Conservation (phyloP, 495 filamentous ascomycete genomes). For the Penicillium lividum region DNA sequence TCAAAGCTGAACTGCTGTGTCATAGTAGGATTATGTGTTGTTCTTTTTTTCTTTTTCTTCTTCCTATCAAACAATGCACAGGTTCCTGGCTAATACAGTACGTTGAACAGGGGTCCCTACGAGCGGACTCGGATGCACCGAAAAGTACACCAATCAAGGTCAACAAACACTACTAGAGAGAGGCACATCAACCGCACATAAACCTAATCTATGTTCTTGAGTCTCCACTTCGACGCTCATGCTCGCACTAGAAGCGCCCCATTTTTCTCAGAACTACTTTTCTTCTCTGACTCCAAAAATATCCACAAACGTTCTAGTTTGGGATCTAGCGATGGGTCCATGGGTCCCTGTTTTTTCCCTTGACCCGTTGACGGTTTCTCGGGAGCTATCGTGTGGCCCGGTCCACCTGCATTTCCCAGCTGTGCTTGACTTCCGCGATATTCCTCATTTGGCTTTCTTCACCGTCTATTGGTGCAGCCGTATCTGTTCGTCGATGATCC, state of each 20-base stretch:
- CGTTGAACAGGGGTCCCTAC: not conserved
- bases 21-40: not conserved
- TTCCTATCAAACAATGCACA: too few relatives aligned
- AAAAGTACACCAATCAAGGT: constrained; percentile 20
- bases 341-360: not conserved
- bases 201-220: constrained; percentile 26
- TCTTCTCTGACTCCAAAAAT: not conserved
- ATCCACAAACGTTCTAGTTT: not conserved
- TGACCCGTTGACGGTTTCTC: constrained; percentile 27
- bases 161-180: constrained; percentile 3
- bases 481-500: constrained; percentile 30
- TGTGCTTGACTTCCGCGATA: constrained; percentile 18
- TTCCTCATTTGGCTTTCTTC: constrained; percentile 25
- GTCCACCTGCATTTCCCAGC: constrained; percentile 26
- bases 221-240: constrained; percentile 2
- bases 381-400: constrained; percentile 26
- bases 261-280: constrained; percentile 3
- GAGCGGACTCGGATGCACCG: not conserved
- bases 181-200: constrained; percentile 19
- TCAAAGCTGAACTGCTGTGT: constrained; percentile 3
- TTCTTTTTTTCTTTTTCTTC: not conserved
- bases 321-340: not conserved
- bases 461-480: constrained; percentile 35
- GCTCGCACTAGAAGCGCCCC: not conserved
- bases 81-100: too few relatives aligned